phyloP scores from a whole-genome alignment of 176 grass and related monocot genomes.

The Miscanthus lutarioriparius region DNA sequence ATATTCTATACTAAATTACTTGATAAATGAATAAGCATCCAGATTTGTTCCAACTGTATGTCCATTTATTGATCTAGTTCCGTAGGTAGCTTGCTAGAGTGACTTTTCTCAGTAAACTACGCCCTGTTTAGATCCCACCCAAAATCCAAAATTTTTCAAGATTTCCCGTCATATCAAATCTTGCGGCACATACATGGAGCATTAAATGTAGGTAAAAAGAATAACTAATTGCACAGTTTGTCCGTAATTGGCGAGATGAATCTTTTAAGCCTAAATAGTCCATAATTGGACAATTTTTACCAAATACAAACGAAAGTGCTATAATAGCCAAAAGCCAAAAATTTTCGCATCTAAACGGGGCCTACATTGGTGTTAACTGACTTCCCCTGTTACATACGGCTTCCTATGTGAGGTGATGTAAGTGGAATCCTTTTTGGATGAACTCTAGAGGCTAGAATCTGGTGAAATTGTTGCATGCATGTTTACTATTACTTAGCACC shows the following conservation, averaged over 20 bases:
- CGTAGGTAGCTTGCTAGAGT: constrained; percentile 20
- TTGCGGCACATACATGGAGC: no score
- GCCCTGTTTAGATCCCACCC: no score
- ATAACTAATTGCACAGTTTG: no score
- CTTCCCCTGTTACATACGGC: constrained; percentile 7
- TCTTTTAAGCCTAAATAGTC: no score
- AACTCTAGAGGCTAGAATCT: background rate
- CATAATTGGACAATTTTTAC: no score
- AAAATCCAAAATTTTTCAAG: no score
- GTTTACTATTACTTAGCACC: background rate
- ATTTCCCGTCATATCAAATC: no score
- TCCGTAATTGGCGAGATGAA: no score
- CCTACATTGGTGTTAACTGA: background rate
- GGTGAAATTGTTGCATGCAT: background rate
- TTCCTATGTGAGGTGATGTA: background rate
- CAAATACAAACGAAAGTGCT: no score
- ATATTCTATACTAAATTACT: background rate
- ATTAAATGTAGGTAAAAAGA: no score
- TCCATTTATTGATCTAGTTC: constrained; percentile 32
- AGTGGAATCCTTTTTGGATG: constrained; percentile 2
- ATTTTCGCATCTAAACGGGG: no score
- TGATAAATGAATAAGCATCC: constrained; percentile 14
- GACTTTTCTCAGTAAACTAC: constrained; percentile 1
- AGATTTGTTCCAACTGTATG: constrained; percentile 1
- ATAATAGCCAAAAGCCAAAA: no score